These are phyloP conservation scores for Gossypium australe DNA, from an alignment of 345 rosid species.

Conservation along the genomic window DNA sequence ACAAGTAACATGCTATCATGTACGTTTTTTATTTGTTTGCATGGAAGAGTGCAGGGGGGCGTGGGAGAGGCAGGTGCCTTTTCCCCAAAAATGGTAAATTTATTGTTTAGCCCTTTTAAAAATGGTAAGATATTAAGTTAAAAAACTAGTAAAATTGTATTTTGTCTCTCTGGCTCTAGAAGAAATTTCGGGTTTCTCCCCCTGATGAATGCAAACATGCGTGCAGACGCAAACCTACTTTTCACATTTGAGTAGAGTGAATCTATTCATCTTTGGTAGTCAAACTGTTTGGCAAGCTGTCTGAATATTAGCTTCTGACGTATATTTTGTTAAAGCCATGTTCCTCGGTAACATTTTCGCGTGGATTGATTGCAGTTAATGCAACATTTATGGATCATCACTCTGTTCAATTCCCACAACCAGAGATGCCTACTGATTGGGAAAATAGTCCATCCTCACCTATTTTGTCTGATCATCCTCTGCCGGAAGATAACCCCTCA, in stretches of 20 bases:
- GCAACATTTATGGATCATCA: neutral
- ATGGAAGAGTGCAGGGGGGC: neutral
- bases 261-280: neutral
- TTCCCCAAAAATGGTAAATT: too few species aligned
- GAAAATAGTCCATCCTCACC: neutral
- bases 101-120: too few species aligned
- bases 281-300: neutral
- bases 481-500: neutral
- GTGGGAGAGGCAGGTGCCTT: too few species aligned
- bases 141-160: too few species aligned
- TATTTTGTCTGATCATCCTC: neutral
- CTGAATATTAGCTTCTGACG: neutral
- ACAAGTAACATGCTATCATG: neutral
- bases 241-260: neutral
- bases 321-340: neutral
- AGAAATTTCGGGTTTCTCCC: too few species aligned
- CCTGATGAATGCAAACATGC: neutral
- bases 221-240: neutral
- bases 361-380: conserved; percentile 12
- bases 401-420: conserved; percentile 12
- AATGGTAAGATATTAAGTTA: too few species aligned
- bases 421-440: neutral
- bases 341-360: neutral
- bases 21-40: neutral
- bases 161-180: too few species aligned